Evolutionary conservation across 257 asterid species (phyloP), one percentile per base, ranked within the genome.

Genomic region (Asclepias syriaca): DNA sequence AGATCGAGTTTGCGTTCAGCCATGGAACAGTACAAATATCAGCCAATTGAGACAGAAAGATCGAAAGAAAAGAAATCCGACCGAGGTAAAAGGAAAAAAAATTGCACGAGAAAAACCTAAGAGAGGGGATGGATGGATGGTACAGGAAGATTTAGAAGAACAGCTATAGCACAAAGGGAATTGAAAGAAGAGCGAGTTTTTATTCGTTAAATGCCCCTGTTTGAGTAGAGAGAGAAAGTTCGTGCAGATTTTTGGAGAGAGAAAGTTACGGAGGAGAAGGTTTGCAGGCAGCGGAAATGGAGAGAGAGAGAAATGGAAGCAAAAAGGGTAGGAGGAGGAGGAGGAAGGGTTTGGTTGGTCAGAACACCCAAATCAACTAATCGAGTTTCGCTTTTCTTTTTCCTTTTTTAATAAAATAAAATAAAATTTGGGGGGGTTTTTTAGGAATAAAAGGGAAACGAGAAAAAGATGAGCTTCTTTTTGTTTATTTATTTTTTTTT

Each of bases 1-100:
- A 87, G 95, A 85, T 87, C 90, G 65, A 88, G 88, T 82, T 89
- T 90, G 78, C 84, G 81, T 55, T 85, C 96, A 71, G 90, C 84
- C 99, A 94, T 94, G 81, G 78, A 45, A 64, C 19, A 71, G 83
- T 69, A 63, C 75, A 70, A 72, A 80, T 54, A 46, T 40, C 78
- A 61, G 76, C 77, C 18, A 65, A 37, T 66, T 39, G 55, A 65
- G 54, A 55, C 75, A 71, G n/a, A 72, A 43, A 70, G 80, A 71
- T 69, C 55, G 67, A 71, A 71, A 73, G 37, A 72, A 71, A 51
- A 73, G 37, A 72, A 71, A 51, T 53, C 40, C 48, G n/a, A 46
- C 76, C 60, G 55, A 70, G 61, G 75, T n/a, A 74, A 69, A 43
- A 24, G 8, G 14, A 24, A n/a, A 19, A 19, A 48, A n/a, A 65